Conservation (phyloP, 31 red algal species). For the Odonthalia washingtoniensis region DNA sequence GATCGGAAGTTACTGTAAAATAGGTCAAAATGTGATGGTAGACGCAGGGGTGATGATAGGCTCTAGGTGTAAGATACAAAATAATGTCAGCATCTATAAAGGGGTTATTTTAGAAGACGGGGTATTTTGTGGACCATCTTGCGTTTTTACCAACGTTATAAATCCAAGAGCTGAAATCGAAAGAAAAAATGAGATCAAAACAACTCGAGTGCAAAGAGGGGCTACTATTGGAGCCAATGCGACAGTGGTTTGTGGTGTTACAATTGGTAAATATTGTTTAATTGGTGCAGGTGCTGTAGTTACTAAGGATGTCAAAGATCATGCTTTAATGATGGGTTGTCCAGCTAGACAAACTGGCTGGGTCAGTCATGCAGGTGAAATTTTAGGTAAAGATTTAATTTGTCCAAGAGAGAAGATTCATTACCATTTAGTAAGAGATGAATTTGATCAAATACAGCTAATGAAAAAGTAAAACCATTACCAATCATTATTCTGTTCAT, state of each 20-base stretch:
- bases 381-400: not conserved
- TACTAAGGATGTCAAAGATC: conserved; percentile 52
- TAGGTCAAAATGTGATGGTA: conserved; percentile 62
- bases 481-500: too few species aligned
- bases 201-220: conserved; percentile 30
- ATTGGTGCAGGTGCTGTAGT: conserved; percentile 65
- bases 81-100: conserved; percentile 58
- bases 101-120: conserved; percentile 48
- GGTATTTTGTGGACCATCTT: conserved; percentile 51
- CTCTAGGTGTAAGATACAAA: conserved; percentile 30
- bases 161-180: conserved; percentile 38
- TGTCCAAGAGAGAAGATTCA: too few species aligned
- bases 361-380: conserved; percentile 8
- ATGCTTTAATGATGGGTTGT: conserved; percentile 49
- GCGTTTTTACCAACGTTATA: conserved; percentile 64
- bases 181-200: conserved; percentile 34
- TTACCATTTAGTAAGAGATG: too few species aligned
- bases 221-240: conserved; percentile 57
- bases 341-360: conserved; percentile 44
- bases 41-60: conserved; percentile 36
- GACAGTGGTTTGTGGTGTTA: conserved; percentile 55
- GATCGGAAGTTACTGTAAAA: conserved; percentile 41
- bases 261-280: conserved; percentile 31
- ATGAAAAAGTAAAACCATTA: too few species aligned
- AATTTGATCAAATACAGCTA: too few species aligned